Base-by-base conservation (phyloP, 2,329 filamentous ascomycete genomes). In the Venturia nashicola region DNA sequence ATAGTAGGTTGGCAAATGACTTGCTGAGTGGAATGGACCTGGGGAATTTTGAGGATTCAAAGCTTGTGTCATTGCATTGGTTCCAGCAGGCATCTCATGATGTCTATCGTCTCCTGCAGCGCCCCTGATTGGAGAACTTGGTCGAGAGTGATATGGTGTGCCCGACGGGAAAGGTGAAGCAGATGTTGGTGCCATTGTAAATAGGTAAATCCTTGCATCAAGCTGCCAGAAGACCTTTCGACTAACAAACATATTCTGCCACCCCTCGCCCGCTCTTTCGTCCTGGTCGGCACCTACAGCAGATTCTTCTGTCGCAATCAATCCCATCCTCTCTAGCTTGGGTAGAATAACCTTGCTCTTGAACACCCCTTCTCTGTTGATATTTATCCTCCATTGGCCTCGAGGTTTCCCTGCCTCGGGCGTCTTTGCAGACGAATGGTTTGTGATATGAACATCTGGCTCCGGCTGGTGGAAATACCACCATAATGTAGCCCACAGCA, bases 391-490 rank as follows among this genome's bases (percentile, higher is more conserved):
- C 93, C 93, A 97, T 65, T 95, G 90, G 40, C 89, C 91, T 67
- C 84, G 86, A 1, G 93, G 93, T 67, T 84, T 86, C 5, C 89
- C 93, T 5, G 76, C 73, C 20, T 83, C 77, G 0, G 76, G 88
- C 0, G 91, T 93, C 65, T 80, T 73, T 67, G 81, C 82, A 1
- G 86, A 89, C 0, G 83, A 79, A 5, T 84, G 78, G 7, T 84
- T 89, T 20, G 80, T 80, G 42, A 94, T 72, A 61, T 84, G 82
- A 0, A 83, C 80, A 27, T 82, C 79, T 0, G 93, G 93, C 69
- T 87, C 82, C 0, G 86, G 82, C 74, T 96, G 90, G 76, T 97
- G 92, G 70, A 97, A 97, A 78, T 97, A 97, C 93, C 93, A 97
- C 79, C 91, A 96, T 51, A 97, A 79, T 1, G 91, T 92, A 42